Base-by-base conservation (phyloP, 306 rosid species). In the Sicyos edulis region DNA sequence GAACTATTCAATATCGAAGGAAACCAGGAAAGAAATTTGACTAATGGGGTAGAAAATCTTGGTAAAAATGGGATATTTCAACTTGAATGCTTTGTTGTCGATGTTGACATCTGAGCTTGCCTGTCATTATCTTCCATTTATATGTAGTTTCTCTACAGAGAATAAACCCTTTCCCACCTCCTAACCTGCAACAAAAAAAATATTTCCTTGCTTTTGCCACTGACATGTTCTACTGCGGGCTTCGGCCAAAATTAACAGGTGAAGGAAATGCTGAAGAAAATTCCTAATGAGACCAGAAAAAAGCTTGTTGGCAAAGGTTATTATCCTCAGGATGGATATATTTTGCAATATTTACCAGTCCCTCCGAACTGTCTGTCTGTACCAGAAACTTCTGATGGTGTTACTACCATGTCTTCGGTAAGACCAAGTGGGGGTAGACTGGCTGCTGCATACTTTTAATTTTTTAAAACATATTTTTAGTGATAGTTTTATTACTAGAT, bases 381-480 rank as follows among this genome's bases (percentile, higher is more conserved):
- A 22, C 99, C 99, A 5, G 96, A 79, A 73, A 89, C 88, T 80
- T 93, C 99, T n/a, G 99, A 93, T 70, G 99, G 99, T n/a, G 80
- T 91, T 79, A 93, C 82, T 42, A 78, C 88, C 65, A 87, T 93
- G 90, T 83, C 97, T 13, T 82, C 88, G 83, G 98, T 93, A 78
- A 84, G 95, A 47, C 76, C 73, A n/a, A 54, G 52, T 77, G 60
- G 60, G 55, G 44, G 37, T 73, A 67, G 72, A 67, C 77, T 55
- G 74, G 54, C 50, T 77, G 20, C 22, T 7, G 26, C 69, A 63
- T 6, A 21, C 4, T 13, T 15, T 66, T 7, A 3, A 9, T 68
- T 66, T 40, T 13, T 13, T 20, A 49, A 8, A 0, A 42, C 15
- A 20, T 14, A 21, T 13, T 47, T 22, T 9, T 20, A 45, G 11